A percentile compares a stretch with the other conserved stretches of the same genome.
phyloP scores from a whole-genome alignment of 2,329 filamentous ascomycete genomes.

The Pestalotiopsis sp. region DNA sequence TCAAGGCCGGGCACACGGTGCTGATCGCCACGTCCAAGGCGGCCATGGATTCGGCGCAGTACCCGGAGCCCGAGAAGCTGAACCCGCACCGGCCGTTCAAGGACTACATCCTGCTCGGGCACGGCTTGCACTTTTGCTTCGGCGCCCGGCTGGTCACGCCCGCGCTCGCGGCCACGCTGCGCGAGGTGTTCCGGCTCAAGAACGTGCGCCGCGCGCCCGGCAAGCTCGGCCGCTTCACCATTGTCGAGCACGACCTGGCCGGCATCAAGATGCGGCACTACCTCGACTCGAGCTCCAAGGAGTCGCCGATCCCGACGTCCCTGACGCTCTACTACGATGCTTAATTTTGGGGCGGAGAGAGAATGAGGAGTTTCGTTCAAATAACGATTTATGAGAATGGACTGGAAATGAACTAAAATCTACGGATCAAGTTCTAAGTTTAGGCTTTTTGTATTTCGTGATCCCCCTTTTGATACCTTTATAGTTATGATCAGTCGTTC shows the following conservation, averaged over 20 bases:
- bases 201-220: conserved; percentile 65
- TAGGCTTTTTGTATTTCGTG: too few relatives aligned
- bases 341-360: neutral
- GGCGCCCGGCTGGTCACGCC: conserved; percentile 63
- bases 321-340: conserved; percentile 14
- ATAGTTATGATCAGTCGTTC: too few relatives aligned
- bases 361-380: too few relatives aligned
- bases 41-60: conserved; percentile 58
- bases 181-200: conserved; percentile 62
- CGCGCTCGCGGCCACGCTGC: conserved; percentile 69
- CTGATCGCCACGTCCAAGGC: conserved; percentile 40
- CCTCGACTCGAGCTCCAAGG: conserved; percentile 14
- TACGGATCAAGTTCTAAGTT: too few relatives aligned
- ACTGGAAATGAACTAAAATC: too few relatives aligned
- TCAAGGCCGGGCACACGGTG: conserved; percentile 46
- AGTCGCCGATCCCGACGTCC: conserved; percentile 14
- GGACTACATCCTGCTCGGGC: conserved; percentile 66
- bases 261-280: conserved; percentile 15
- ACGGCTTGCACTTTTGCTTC: conserved; percentile 65
- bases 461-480: too few relatives aligned
- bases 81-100: conserved; percentile 65
- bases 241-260: conserved; percentile 11
- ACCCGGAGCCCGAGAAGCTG: conserved; percentile 63
- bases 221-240: conserved; percentile 63
- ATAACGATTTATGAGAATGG: too few relatives aligned